Percentiles rank a stretch among this genome's conserved stretches.
These are phyloP conservation scores for Fragosphaeria purpurea DNA, from an alignment of 2,329 filamentous ascomycete genomes.

Conservation along the genomic window DNA sequence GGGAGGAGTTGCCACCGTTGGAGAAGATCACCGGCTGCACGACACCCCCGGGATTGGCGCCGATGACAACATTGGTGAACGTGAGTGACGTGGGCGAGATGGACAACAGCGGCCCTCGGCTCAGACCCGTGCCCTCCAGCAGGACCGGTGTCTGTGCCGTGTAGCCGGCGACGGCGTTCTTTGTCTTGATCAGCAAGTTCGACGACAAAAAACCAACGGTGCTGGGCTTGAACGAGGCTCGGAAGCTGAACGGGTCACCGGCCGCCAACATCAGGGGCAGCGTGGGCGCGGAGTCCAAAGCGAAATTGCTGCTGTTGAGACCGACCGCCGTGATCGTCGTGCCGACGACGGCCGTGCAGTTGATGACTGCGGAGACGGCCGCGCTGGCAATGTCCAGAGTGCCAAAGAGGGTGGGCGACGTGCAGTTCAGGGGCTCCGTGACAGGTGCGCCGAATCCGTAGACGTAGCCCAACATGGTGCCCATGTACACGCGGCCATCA, in stretches of 20 bases:
- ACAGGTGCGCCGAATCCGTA: constrained; percentile 48
- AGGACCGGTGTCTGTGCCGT: constrained; percentile 35
- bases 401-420: constrained; percentile 35
- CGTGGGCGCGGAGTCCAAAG: constrained; percentile 19
- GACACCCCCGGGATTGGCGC: constrained; percentile 25
- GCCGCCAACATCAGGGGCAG: constrained; percentile 23
- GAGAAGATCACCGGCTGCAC: constrained; percentile 35
- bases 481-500: constrained; percentile 45
- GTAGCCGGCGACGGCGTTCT: constrained; percentile 35
- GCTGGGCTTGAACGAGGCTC: constrained; percentile 34
- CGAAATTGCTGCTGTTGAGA: constrained; percentile 28
- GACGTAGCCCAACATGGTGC: constrained; percentile 38
- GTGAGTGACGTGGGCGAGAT: constrained; percentile 38
- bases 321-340: constrained; percentile 30
- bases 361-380: constrained; percentile 26
- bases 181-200: constrained; percentile 37
- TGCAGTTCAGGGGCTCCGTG: constrained; percentile 44
- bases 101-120: constrained; percentile 32
- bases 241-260: constrained; percentile 32
- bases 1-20: constrained; percentile 37
- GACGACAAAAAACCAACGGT: constrained; percentile 38
- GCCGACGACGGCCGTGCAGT: constrained; percentile 37
- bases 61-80: constrained; percentile 39
- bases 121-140: constrained; percentile 39
- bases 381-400: constrained; percentile 29